These are phyloP conservation scores for Radiomyces spectabilis DNA, from an alignment of 192 early-diverging fungal species.

Conservation along the genomic window DNA sequence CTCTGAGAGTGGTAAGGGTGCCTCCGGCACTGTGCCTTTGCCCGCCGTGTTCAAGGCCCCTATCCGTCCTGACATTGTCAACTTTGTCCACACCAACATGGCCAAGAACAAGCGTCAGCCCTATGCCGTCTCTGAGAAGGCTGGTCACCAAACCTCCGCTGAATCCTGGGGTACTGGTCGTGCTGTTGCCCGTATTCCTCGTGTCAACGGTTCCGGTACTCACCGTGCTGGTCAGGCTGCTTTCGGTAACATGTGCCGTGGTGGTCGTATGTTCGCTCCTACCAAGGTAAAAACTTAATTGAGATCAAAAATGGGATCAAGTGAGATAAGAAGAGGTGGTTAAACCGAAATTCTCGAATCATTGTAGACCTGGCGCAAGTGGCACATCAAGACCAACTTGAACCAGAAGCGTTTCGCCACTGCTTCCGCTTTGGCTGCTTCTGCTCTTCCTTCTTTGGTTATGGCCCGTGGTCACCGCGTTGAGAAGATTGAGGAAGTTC, in stretches of 20 bases:
- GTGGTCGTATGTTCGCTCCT: conserved; percentile 98
- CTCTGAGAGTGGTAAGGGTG: conserved; percentile 69
- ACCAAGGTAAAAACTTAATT: conserved; percentile 51
- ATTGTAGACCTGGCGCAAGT: conserved; percentile 86
- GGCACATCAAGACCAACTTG: conserved; percentile 98
- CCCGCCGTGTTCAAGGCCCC: conserved; percentile 94
- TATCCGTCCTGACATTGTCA: conserved; percentile 93
- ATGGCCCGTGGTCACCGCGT: conserved; percentile 96
- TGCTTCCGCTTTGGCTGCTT: conserved; percentile 93
- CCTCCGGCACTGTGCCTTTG: conserved; percentile 68
- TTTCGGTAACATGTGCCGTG: conserved; percentile 99
- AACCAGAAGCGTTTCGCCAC: conserved; percentile 98
- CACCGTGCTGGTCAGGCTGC: conserved; percentile 96
- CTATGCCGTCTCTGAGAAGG: conserved; percentile 91
- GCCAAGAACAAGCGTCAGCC: conserved; percentile 98
- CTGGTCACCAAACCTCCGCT: conserved; percentile 98
- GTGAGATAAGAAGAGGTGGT: not conserved
- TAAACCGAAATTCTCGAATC: not conserved
- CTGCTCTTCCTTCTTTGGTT: conserved; percentile 85
- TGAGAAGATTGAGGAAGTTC: conserved; percentile 86
- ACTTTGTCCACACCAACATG: conserved; percentile 95
- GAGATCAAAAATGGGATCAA: not conserved
- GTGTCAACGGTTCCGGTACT: conserved; percentile 93
- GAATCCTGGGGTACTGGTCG: conserved; percentile 98
- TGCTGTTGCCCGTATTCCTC: conserved; percentile 98